Evolutionary conservation across 352 stramenopile species (phyloP), one percentile per base, ranked within the genome.

Genomic region (Phytophthora pini): DNA sequence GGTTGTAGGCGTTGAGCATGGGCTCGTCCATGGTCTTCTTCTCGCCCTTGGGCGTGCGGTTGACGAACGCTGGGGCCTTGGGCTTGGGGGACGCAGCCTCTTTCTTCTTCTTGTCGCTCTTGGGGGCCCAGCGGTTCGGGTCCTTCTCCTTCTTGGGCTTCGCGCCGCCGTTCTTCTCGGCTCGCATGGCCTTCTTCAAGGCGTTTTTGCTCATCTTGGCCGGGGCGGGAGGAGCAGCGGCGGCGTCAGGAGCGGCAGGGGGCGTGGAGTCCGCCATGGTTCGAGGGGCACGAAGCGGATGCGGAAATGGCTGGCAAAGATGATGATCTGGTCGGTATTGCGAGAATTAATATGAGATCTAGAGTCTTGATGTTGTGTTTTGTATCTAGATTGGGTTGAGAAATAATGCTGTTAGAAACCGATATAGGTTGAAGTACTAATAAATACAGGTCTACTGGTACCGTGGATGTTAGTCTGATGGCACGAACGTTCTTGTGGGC

Each of bases 91-190:
- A 46, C 60, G 82, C 87, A 12, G 62, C 55, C 40, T 94, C 74
- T 67, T 95, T 92, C 61, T 95, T 92, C 61, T 90, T 89, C 68
- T 93, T 94, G 74, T 96, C 86, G 61, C 86, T 89, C 77, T 93
- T 97, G 29, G 85, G 82, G 13, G 84, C 87, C 84, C 82, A 93
- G 29, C 82, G 89, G 82, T 98, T 95, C 56, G 94, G 91, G 66
- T 99, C 97, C 67, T 98, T 98, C 56, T 98, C 96, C 78, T 98
- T 98, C 84, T 98, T 98, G 29, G 90, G 87, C 65, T 97, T 91
- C 17, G 72, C 68, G 47, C 80, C 77, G 56, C 84, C 82, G 61
- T 74, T 79, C 68, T 97, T 97, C 61, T 97, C 92, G 47, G 79
- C 82, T 40, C 86, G 86, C 65, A 82, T 71, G 7, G 97, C 82